These are phyloP conservation scores for Plasmopara halstedii DNA, from an alignment of 352 stramenopile species.

Conservation along the genomic window DNA sequence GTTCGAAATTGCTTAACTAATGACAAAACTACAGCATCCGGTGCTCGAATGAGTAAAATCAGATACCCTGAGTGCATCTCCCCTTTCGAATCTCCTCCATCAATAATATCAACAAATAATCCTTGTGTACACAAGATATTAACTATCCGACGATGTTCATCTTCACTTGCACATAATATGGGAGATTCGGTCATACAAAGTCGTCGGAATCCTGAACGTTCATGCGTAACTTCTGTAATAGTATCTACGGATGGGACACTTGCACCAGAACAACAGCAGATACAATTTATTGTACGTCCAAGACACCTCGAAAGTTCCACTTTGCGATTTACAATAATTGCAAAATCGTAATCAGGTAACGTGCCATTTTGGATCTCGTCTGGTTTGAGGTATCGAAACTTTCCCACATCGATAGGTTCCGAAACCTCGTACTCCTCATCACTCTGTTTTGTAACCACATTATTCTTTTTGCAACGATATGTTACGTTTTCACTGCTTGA, in stretches of 20 bases:
- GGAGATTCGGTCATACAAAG: constrained; percentile 52
- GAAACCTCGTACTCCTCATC: constrained; percentile 26
- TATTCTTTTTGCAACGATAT: neutral
- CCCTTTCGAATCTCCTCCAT: constrained; percentile 68
- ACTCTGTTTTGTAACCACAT: neutral
- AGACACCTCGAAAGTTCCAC: constrained; percentile 36
- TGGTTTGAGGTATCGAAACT: constrained; percentile 77
- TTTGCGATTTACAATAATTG: constrained; percentile 68
- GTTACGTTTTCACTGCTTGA: constrained; percentile 10
- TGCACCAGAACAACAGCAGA: constrained; percentile 30
- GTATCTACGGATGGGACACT: constrained; percentile 10
- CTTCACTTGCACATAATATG: constrained; percentile 54
- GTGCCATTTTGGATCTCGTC: constrained; percentile 61
- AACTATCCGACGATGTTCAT: constrained; percentile 74
- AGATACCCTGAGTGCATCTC: constrained; percentile 79
- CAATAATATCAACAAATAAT: constrained; percentile 75
- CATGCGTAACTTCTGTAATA: constrained; percentile 25
- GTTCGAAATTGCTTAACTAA: constrained; percentile 60
- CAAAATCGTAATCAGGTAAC: constrained; percentile 68
- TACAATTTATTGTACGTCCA: constrained; percentile 12
- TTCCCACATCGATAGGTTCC: constrained; percentile 20
- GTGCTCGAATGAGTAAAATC: constrained; percentile 61
- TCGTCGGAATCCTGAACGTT: constrained; percentile 52
- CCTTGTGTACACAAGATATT: constrained; percentile 67
- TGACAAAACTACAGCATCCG: constrained; percentile 49